Base-by-base conservation (phyloP, 345 rosid species). In the Populus tremula region DNA sequence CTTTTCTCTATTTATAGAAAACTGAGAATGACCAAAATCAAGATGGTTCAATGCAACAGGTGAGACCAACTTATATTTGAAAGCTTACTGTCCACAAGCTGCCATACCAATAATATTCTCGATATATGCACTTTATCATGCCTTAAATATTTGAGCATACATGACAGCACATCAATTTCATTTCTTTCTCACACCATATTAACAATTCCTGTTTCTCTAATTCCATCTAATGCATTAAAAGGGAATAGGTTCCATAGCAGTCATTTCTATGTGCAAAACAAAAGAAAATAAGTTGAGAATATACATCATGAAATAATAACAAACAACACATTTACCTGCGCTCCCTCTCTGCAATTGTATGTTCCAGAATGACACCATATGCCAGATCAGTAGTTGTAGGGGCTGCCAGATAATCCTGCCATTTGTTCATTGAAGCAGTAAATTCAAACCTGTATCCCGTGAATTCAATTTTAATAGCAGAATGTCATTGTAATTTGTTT, bases 331-430 rank as follows among this genome's bases (percentile, higher is more conserved):
- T 69, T 82, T 86, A 96, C 99, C 99, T 96, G 83, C 97, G 97
- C 79, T 96, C 99, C 84, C 95, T 96, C 84, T 96, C 99, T 43
- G 98, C 91, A 78, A 89, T 86, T 41, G 99, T 89, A 85, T 94
- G 98, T 76, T 93, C 99, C 78, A 96, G 86, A 80, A 96, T 86
- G 76, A 92, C 92, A 88, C 84, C 71, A 78, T 91, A 96, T 14
- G 99, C 91, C 82, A 90, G 81, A 87, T 96, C 98, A 76, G 87
- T 92, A 45, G 99, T 96, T 63, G 88, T 77, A 70, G 95, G 82
- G 68, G 87, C 77, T 67, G 98, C 97, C 70, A 96, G 82, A 89
- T 96, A 96, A 75, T 96, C 98, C 99, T 96, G 89, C 81, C 86
- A 84, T 80, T 76, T 59, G 71, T 50, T 35, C 56, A 74, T 43